Evolutionary conservation across 2,329 filamentous ascomycete genomes (phyloP).

Genomic region (Beauveria medogensis): DNA sequence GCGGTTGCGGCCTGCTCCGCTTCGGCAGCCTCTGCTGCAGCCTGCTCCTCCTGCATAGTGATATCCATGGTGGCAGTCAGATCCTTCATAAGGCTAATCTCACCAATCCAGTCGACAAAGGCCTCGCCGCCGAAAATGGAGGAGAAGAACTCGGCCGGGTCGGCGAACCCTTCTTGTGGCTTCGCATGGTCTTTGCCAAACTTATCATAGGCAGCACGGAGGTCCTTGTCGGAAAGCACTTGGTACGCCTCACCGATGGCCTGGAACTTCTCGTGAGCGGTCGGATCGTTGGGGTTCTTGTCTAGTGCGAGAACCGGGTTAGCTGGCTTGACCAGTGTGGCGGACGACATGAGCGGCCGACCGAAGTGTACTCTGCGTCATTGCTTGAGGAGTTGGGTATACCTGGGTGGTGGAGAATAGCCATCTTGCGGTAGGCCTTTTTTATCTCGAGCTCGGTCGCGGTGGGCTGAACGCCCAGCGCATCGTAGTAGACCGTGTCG

Average conservation of each 20-base stretch:
- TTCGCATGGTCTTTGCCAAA: slow-evolving; percentile 92
- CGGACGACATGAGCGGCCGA: not conserved
- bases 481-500: slow-evolving; percentile 84
- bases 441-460: slow-evolving; percentile 92
- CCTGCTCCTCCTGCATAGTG: slow-evolving; percentile 73
- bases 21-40: slow-evolving; percentile 44
- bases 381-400: slow-evolving; percentile 18
- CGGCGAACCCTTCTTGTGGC: slow-evolving; percentile 85
- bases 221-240: slow-evolving; percentile 78
- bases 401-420: slow-evolving; percentile 89
- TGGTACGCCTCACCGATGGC: slow-evolving; percentile 67
- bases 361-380: not conserved
- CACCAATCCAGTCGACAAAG: slow-evolving; percentile 92
- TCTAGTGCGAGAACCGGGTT: slow-evolving; percentile 42
- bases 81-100: slow-evolving; percentile 98
- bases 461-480: slow-evolving; percentile 72
- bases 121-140: slow-evolving; percentile 97
- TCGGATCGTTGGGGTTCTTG: slow-evolving; percentile 96
- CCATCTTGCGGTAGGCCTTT: slow-evolving; percentile 90
- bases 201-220: slow-evolving; percentile 91
- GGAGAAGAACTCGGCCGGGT: slow-evolving; percentile 94
- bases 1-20: slow-evolving; percentile 46
- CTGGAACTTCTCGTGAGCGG: slow-evolving; percentile 90
- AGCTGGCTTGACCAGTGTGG: not conserved
- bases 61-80: slow-evolving; percentile 98